Conservation (phyloP, 768 basidiomycete species). For the Termitomyces bulborhizus region DNA sequence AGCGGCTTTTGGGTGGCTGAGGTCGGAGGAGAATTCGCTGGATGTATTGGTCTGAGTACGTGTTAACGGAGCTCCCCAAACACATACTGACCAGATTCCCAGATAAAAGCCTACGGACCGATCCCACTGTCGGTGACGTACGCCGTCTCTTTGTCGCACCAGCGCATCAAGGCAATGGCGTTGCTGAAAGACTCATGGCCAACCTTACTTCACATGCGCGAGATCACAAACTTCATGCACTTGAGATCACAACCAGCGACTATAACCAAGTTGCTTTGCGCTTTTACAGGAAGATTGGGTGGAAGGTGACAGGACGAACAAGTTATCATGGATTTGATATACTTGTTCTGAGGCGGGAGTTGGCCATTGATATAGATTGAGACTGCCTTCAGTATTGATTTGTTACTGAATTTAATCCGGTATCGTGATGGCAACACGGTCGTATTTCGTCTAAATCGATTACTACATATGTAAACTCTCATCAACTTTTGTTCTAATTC, state of each 20-base stretch:
- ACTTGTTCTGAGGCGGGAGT: conserved; percentile 1
- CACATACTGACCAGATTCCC: not conserved
- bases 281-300: conserved; percentile 11
- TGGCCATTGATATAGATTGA: not conserved
- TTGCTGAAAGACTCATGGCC: conserved; percentile 12
- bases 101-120: not conserved
- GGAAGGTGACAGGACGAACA: conserved; percentile 1
- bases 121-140: conserved; percentile 9
- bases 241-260: conserved; percentile 14
- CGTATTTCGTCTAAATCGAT: no score
- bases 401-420: not conserved
- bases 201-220: conserved; percentile 8
- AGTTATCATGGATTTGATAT: conserved; percentile 7
- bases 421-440: not conserved
- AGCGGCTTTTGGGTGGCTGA: conserved; percentile 15
- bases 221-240: conserved; percentile 2
- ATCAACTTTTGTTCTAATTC: not conserved
- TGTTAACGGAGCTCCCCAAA: not conserved
- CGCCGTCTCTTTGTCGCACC: conserved; percentile 11
- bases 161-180: conserved; percentile 6
- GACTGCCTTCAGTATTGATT: no score
- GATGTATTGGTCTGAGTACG: conserved; percentile 14
- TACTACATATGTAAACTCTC: not conserved
- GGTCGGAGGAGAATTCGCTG: conserved; percentile 5
- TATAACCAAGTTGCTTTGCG: conserved; percentile 8